Evolutionary conservation across 805 yeast species (phyloP).

Genomic region (Candida khao-thaluensis): DNA sequence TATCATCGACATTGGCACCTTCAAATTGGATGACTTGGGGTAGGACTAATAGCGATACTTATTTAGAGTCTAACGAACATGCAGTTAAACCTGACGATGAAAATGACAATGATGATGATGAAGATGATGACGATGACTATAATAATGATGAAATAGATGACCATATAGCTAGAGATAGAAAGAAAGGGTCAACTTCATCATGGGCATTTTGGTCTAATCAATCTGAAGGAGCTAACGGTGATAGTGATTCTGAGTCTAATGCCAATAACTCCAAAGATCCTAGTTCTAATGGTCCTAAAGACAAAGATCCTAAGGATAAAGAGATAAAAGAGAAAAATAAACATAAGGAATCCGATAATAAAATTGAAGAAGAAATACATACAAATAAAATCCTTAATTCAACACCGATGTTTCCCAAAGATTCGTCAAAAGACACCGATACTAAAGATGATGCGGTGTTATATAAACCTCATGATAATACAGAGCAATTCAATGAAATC

Average conservation of each 20-base stretch:
- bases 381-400: constrained; percentile 35
- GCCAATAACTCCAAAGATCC: not conserved
- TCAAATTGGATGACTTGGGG: constrained; percentile 17
- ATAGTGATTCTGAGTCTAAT: not conserved
- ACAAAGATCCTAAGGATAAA: not conserved
- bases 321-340: constrained; percentile 11
- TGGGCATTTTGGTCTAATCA: constrained; percentile 37
- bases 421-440: constrained; percentile 16
- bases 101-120: constrained; percentile 19
- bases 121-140: constrained; percentile 23
- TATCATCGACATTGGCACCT: constrained; percentile 13
- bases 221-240: constrained; percentile 1
- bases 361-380: constrained; percentile 12
- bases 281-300: not conserved
- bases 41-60: constrained; percentile 3
- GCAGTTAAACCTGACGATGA: constrained; percentile 17
- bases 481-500: constrained; percentile 39
- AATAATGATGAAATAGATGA: constrained; percentile 36
- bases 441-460: constrained; percentile 41
- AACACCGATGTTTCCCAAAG: constrained; percentile 27
- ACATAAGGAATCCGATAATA: constrained; percentile 3
- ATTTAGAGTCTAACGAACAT: constrained; percentile 16
- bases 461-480: constrained; percentile 42
- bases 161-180: constrained; percentile 23
- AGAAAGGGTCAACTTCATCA: constrained; percentile 18